A percentile compares a stretch with the other conserved stretches of the same genome.
phyloP scores from a whole-genome alignment of 1,284 basidiomycete genomes.

The Vanrija pseudolonga region DNA sequence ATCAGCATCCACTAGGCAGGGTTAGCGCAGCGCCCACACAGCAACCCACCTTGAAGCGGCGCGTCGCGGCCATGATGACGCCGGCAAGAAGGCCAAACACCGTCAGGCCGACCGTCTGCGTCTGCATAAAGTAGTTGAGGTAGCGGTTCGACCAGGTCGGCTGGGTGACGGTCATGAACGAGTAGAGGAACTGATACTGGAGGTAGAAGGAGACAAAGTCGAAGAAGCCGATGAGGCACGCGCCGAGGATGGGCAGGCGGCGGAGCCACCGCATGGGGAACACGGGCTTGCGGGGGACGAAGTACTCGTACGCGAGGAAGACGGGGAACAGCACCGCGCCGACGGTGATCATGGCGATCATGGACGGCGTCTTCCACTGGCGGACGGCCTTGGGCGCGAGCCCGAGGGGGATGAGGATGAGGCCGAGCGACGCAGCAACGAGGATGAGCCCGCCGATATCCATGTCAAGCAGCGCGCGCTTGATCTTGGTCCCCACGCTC shows the following conservation, averaged over 20 bases:
- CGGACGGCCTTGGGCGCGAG: conserved; percentile 47
- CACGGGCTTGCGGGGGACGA: conserved; percentile 50
- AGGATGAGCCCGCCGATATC: conserved; percentile 61
- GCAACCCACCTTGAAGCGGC: conserved; percentile 50
- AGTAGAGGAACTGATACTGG: conserved; percentile 42
- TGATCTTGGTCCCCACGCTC: no score
- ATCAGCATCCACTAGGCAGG: conserved; percentile 58
- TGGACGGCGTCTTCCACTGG: not conserved
- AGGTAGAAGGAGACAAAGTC: conserved; percentile 63
- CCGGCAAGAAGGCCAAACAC: conserved; percentile 52
- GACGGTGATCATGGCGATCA: conserved; percentile 48
- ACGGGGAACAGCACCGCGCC: conserved; percentile 48
- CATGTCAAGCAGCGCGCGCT: conserved; percentile 32
- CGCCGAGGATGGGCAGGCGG: conserved; percentile 60
- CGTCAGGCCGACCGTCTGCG: conserved; percentile 46
- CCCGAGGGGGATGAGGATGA: conserved; percentile 68
- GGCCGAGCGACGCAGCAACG: conserved; percentile 58
- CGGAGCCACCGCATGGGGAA: conserved; percentile 57
- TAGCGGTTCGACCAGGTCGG: conserved; percentile 32
- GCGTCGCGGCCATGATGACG: conserved; percentile 46
- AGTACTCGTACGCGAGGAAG: conserved; percentile 51
- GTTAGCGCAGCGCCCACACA: not conserved
- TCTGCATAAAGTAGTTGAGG: conserved; percentile 43
- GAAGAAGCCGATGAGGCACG: conserved; percentile 64
- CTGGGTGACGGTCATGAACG: conserved; percentile 43